Evolutionary conservation across 2,329 filamentous ascomycete genomes (phyloP), one percentile per base, ranked within the genome.

Genomic region (Cyclaneusma minus): DNA sequence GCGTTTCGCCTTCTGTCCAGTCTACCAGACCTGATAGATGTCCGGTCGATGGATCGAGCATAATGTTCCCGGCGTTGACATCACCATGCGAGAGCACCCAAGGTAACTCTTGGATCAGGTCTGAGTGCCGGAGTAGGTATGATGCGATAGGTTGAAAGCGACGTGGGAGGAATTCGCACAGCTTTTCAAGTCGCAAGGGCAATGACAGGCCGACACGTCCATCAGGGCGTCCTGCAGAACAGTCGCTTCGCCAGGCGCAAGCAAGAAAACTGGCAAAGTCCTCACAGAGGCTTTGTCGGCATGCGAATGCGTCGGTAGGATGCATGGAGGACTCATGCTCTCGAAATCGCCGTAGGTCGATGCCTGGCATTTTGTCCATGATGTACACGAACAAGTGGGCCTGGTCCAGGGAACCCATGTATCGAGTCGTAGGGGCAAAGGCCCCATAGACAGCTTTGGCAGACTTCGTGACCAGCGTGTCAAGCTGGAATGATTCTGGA

Each of bases 41-140:
- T 28, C 61, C 63, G 0, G 53, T 54, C 2, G 45, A 29, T 1
- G 48, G 38, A 27, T 58, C 48, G 0, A 71, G 52, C 39, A 74
- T 55, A 22, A 76, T 56, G 32, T 76, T 76, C 3, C 54, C 54
- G 0, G 65, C 53, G 1, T 69, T 48, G 4, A 75, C 46, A 37
- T 77, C 71, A 0, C 70, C 70, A 28, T 76, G 70, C 5, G 59
- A 72, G 7, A 76, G 43, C 4, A 62, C 58, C 49, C 68, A 62
- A 0, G 67, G 65, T 4, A 68, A 46, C 5, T 29, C 30, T 30
- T 57, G 49, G 13, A 65, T 51, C 3, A 37, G 32, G 3, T 36
- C 37, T 9, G 60, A 28, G 10, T 44, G 36, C 6, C 28, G 29
- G 5, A 52, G 37, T 4, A 44, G 23, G 4, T 31, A 21, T 13